These are phyloP conservation scores for Cercospora brassicicola DNA, from an alignment of 2,329 filamentous ascomycete species.

Conservation along the genomic window DNA sequence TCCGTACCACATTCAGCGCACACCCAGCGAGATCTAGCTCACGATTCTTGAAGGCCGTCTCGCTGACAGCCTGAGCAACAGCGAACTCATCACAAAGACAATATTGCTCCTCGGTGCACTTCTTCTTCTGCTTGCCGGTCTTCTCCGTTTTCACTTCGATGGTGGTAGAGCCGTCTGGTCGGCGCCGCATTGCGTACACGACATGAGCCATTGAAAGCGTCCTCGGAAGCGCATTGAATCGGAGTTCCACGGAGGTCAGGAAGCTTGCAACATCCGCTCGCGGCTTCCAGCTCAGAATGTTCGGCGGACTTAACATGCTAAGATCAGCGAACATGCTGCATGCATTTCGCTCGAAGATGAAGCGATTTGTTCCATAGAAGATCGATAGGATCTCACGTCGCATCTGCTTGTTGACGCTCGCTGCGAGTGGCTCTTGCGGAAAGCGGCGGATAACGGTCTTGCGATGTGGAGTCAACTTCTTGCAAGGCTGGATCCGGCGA, in stretches of 20 bases:
- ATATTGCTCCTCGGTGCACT: not conserved
- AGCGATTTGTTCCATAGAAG: constrained; percentile 26
- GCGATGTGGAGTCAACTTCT: constrained; percentile 11
- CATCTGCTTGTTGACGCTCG: constrained; percentile 23
- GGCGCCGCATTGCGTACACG: constrained; percentile 16
- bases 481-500: constrained; percentile 22
- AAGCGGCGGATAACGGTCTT: constrained; percentile 22
- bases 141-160: constrained; percentile 19
- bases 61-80: constrained; percentile 7
- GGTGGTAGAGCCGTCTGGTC: constrained; percentile 7
- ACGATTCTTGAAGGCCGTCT: not conserved
- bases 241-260: constrained; percentile 16
- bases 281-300: constrained; percentile 23
- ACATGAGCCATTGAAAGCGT: constrained; percentile 7
- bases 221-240: constrained; percentile 13
- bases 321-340: constrained; percentile 16
- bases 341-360: constrained; percentile 24
- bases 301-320: constrained; percentile 20
- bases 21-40: constrained; percentile 15
- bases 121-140: constrained; percentile 12
- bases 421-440: constrained; percentile 22
- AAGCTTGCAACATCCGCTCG: constrained; percentile 16
- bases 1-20: constrained; percentile 16
- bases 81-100: constrained; percentile 22
- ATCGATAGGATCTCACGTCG: constrained; percentile 25